Evolutionary conservation across 805 yeast species (phyloP).

Genomic region (Candida gorgasii): DNA sequence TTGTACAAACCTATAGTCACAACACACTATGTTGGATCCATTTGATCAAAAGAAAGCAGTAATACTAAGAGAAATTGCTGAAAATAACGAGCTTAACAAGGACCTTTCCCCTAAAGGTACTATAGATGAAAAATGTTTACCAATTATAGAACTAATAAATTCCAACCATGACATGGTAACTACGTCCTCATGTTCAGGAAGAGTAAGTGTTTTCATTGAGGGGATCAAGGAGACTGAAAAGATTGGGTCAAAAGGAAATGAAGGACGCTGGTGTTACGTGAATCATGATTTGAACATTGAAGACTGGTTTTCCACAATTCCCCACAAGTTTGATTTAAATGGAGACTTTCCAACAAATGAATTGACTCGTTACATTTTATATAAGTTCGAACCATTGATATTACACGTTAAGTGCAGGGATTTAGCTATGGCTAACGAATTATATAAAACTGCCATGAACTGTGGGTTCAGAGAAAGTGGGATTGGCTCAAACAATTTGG

Average conservation of each 20-base stretch:
- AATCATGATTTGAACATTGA: constrained; percentile 59
- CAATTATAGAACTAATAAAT: constrained; percentile 71
- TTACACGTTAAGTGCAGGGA: constrained; percentile 80
- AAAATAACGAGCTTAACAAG: constrained; percentile 42
- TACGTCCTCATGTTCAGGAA: constrained; percentile 86
- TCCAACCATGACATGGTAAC: constrained; percentile 68
- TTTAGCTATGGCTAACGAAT: constrained; percentile 52
- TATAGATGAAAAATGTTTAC: constrained; percentile 72
- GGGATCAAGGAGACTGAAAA: constrained; percentile 54
- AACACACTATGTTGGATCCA: constrained; percentile 43
- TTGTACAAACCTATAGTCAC: too few species aligned
- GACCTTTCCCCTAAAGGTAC: constrained; percentile 89
- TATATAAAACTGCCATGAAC: constrained; percentile 72
- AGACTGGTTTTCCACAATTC: constrained; percentile 47
- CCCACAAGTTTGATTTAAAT: constrained; percentile 19
- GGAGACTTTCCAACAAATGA: constrained; percentile 3
- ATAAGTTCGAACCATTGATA: constrained; percentile 83
- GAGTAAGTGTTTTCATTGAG: constrained; percentile 80
- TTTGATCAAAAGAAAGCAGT: constrained; percentile 66
- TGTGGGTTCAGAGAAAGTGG: constrained; percentile 90
- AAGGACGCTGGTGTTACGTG: constrained; percentile 82
- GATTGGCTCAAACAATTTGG: constrained; percentile 74
- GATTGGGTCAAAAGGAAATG: constrained; percentile 82
- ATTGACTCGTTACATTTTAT: constrained; percentile 58
- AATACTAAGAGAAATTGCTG: constrained; percentile 53